Evolutionary conservation across 2,329 filamentous ascomycete genomes (phyloP), one percentile per base, ranked within the genome.

Genomic region (Sphaerulina vaccinii): DNA sequence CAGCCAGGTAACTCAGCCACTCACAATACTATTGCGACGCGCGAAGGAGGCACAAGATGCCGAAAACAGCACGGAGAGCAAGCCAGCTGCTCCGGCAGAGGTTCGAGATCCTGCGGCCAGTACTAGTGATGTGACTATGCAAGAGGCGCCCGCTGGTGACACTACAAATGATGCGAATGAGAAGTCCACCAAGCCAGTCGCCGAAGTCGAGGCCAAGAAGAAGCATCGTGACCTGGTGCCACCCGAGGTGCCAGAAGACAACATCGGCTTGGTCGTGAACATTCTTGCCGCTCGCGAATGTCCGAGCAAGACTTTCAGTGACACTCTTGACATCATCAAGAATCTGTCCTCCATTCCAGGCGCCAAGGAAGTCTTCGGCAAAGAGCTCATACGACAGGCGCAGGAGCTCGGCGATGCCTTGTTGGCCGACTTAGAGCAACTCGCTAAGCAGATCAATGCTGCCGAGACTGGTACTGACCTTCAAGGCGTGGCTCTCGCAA

Each of bases 241-340:
- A 23, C 93, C 93, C 0, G 79, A 91, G 38, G 86, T 99, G 49
- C 91, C 93, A 4, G 84, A 92, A 23, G 82, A 90, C 66, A 96
- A 97, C 67, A 80, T 99, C 51, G 88, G 88, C 52, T 78, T 97
- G 51, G 90, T 99, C n/a, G 88, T 97, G 62, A 93, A 93, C 68
- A 96, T 99, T 51, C 88, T 99, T 60, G 90, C 95, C 37, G 92
- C 92, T 57, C 87, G 91, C 42, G 93, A 99, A 71, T 99, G 93
- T 73, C 96, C 90, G 66, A 91, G 89, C 57, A 96, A 96, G 77
- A 97, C 93, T 0, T 99, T 99, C 79, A 88, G 93, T 68, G 95
- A 97, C 70, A 97, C 93, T 0, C 81, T 99, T 48, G 93, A 92
- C 13, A 95, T 95, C n/a, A 96, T 99, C 76, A 97, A 96, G 75